A percentile compares a stretch with the other conserved stretches of the same genome.
These are phyloP conservation scores for Triticum turgidum DNA, from an alignment of 176 grass and related monocot species.

Conservation along the genomic window DNA sequence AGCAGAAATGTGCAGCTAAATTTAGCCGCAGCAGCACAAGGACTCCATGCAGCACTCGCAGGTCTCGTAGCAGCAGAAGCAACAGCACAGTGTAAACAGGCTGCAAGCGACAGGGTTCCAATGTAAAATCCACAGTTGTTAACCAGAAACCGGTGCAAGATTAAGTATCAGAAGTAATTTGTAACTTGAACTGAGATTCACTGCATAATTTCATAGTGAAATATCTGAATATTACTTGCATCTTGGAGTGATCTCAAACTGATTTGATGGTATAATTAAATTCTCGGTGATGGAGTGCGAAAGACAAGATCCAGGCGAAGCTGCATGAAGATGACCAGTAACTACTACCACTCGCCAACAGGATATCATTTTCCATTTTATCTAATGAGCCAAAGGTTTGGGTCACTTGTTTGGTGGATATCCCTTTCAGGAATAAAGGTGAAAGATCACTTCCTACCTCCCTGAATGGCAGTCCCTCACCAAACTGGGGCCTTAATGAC, in stretches of 20 bases:
- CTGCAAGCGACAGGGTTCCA: slow-evolving; percentile 20
- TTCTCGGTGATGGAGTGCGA: background rate
- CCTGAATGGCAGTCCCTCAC: background rate
- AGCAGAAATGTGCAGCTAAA: background rate
- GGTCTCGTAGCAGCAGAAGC: slow-evolving; percentile 62
- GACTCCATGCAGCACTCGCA: slow-evolving; percentile 56
- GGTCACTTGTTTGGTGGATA: slow-evolving; percentile 7
- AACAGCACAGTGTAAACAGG: slow-evolving; percentile 49
- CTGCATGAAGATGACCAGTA: slow-evolving; percentile 26
- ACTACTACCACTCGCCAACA: background rate
- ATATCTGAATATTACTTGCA: background rate
- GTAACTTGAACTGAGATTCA: background rate
- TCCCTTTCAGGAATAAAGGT: slow-evolving; percentile 22
- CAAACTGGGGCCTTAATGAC: background rate
- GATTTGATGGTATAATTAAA: background rate
- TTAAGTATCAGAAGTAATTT: background rate
- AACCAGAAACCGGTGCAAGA: background rate
- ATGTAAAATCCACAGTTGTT: background rate
- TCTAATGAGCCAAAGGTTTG: slow-evolving; percentile 8
- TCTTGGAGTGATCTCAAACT: background rate
- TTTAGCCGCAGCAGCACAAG: slow-evolving; percentile 53
- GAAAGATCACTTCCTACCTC: background rate
- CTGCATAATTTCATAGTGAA: background rate
- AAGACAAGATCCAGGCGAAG: slow-evolving; percentile 1
- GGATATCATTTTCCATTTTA: slow-evolving; percentile 7